These are phyloP conservation scores for Datura wrightii DNA, from an alignment of 257 asterid genomes.

Conservation along the genomic window DNA sequence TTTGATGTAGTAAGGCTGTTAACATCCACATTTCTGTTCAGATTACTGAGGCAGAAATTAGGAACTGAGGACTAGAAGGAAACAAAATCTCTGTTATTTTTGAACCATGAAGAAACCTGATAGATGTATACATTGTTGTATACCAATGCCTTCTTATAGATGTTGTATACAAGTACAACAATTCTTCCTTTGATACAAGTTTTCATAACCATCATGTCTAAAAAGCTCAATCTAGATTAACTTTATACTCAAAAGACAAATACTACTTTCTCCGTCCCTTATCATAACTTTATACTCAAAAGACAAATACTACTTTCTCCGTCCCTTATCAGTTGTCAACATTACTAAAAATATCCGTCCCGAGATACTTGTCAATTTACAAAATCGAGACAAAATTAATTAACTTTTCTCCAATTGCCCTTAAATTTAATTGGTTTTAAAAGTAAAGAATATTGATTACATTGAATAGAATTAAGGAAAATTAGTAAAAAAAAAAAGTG, in stretches of 20 bases:
- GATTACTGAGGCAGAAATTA: conserved; percentile 16
- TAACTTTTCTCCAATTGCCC: no score
- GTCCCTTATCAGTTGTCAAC: no score
- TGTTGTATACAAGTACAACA: background rate
- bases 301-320: no score
- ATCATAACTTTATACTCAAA: no score
- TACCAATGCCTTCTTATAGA: background rate
- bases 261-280: no score
- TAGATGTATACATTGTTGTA: conserved; percentile 24
- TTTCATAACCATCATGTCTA: background rate
- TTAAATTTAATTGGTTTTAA: no score
- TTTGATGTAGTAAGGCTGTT: background rate
- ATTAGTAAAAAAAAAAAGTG: background rate
- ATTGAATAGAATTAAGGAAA: background rate
- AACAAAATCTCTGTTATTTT: background rate
- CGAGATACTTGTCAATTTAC: no score
- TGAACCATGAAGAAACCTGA: background rate
- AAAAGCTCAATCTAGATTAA: no score
- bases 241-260: no score
- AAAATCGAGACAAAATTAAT: no score
- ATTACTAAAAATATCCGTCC: no score
- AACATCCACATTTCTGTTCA: conserved; percentile 19
- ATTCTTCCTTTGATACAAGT: background rate
- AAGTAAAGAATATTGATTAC: no score
- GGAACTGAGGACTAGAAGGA: background rate